phyloP scores from a whole-genome alignment of 2,329 filamentous ascomycete genomes.

The Pseudopithomyces chartarum region DNA sequence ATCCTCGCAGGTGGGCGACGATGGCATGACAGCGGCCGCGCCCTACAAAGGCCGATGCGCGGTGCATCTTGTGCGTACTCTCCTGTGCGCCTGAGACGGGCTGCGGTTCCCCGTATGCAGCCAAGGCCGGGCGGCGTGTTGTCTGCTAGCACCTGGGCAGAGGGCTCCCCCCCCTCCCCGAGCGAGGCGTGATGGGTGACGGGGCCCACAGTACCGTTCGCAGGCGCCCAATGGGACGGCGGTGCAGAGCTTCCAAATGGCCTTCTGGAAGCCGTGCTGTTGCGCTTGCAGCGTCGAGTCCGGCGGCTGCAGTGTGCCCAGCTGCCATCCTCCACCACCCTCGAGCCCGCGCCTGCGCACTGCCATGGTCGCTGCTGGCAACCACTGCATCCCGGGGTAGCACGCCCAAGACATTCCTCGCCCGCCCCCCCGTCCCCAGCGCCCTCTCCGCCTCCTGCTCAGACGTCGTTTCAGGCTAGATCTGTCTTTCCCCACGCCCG shows the following conservation, averaged over 20 bases:
- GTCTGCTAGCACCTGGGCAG: not conserved
- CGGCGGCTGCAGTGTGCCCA: no score
- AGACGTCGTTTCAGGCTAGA: conserved; percentile 40
- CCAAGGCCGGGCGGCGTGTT: not conserved
- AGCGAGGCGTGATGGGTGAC: not conserved
- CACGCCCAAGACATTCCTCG: conserved; percentile 7
- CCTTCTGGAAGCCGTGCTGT: not conserved
- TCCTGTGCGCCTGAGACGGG: not conserved
- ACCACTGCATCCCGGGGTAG: not conserved
- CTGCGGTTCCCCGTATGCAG: not conserved
- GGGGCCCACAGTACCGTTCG: not conserved
- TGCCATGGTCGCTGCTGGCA: conserved; percentile 1
- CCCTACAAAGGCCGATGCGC: no score
- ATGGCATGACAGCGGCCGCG: no score
- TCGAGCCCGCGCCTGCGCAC: conserved; percentile 11
- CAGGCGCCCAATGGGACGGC: not conserved
- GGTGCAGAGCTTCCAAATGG: not conserved
- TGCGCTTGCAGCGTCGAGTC: not conserved
- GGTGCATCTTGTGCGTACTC: no score
- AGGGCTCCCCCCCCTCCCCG: no score
- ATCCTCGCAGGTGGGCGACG: no score
- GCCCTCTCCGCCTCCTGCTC: not conserved
- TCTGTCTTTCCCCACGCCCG: conserved; percentile 26
- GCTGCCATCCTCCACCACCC: conserved; percentile 1
- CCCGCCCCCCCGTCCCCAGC: not conserved